Evolutionary conservation across 768 basidiomycete species (phyloP).

Genomic region (Epithele typhae): DNA sequence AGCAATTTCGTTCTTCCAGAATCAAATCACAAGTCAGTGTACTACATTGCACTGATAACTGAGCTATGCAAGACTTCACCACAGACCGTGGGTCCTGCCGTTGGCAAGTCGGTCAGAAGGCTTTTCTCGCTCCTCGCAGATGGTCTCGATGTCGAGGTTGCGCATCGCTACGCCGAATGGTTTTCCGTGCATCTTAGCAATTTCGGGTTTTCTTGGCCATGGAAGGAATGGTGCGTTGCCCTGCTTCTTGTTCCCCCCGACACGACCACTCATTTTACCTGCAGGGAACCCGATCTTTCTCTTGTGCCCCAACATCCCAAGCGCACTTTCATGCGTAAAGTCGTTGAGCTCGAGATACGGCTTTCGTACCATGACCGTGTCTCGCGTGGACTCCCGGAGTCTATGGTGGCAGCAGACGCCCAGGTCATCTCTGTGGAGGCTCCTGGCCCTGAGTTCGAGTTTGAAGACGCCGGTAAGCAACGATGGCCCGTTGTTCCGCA

Average conservation of each 20-base stretch:
- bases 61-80: conserved; percentile 96
- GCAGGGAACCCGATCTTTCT: conserved; percentile 81
- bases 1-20: conserved; percentile 74
- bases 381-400: conserved; percentile 78
- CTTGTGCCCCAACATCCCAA: conserved; percentile 78
- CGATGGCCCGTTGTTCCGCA: neutral
- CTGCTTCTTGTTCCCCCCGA: too few relatives aligned
- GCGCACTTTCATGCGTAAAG: conserved; percentile 80
- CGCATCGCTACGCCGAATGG: conserved; percentile 88
- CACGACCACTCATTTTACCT: too few relatives aligned
- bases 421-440: conserved; percentile 63
- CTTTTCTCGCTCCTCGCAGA: conserved; percentile 77
- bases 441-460: conserved; percentile 78
- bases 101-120: conserved; percentile 92
- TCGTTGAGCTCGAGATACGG: conserved; percentile 86
- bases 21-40: conserved; percentile 71
- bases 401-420: conserved; percentile 65
- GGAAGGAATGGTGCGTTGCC: conserved; percentile 85
- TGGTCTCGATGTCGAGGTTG: conserved; percentile 82
- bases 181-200: conserved; percentile 96
- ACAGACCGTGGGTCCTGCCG: conserved; percentile 88
- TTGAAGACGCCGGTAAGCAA: conserved; percentile 69
- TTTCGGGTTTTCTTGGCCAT: conserved; percentile 97
- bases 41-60: conserved; percentile 84
- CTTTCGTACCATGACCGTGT: conserved; percentile 93